Evolutionary conservation across 75 land plant genomes (phyloP).

Genomic region (Cupressus sempervirens): DNA sequence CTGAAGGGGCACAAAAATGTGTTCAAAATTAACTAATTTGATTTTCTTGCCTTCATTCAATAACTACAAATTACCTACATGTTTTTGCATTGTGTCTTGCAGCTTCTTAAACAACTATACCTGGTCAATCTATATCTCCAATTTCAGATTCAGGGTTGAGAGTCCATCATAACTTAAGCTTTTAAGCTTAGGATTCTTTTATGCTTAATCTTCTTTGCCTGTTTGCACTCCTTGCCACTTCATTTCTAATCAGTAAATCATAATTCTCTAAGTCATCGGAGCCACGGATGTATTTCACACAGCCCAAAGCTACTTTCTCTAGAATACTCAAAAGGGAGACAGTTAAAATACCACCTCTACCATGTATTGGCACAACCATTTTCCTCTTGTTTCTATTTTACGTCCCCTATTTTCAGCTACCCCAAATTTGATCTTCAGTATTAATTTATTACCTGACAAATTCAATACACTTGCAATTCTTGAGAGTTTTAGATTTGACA

Average conservation of each 20-base stretch:
- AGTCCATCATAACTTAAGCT: neutral
- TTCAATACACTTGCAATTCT: no score
- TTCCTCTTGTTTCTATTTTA: neutral
- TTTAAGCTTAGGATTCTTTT: neutral
- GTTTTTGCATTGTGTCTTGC: neutral
- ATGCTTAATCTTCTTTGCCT: neutral
- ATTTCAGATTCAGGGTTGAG: neutral
- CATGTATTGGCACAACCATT: neutral
- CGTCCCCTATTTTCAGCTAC: no score
- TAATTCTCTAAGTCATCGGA: neutral
- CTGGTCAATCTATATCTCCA: neutral
- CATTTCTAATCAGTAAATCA: neutral
- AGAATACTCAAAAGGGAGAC: neutral
- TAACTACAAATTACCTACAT: neutral
- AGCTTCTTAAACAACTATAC: neutral
- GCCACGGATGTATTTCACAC: neutral
- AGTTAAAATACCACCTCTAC: neutral
- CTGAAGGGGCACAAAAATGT: neutral
- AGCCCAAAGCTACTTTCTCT: neutral
- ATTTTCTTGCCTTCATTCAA: neutral
- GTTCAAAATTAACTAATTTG: neutral
- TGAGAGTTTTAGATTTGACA: no score
- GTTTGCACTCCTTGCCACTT: neutral
- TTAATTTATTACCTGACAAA: no score
- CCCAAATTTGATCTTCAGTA: no score